Evolutionary conservation across 257 asterid genomes (phyloP), one percentile per base, ranked within the genome.

Genomic region (Leptodermis oblonga): DNA sequence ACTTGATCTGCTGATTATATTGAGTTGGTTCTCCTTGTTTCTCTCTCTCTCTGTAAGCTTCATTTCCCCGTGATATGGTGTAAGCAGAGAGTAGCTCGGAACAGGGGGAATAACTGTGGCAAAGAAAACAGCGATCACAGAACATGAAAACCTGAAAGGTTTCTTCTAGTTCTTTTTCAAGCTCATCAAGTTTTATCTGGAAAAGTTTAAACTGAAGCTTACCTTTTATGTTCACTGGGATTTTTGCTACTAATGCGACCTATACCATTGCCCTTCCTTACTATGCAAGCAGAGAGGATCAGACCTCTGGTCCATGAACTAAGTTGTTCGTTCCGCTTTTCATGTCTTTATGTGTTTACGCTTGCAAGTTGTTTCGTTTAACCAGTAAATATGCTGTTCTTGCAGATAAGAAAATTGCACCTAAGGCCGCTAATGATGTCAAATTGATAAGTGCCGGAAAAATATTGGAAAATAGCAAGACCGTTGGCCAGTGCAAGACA

Each of bases 371-470:
- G 59, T 62, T 60, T 45, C 67, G 69, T 64, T 36, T 76, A 67
- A 56, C 70, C 70, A 65, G 23, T 61, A 70, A 54, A 39, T 55
- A 42, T 53, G 33, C 33, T 65, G 15, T 58, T 66, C 65, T 56
- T 62, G 52, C 85, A 92, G 98, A 92, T 75, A 92, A 89, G 80
- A 87, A 82, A 81, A 69, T 86, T 72, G 83, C 88, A 34, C 98
- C 97, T 0, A 89, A 89, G 84, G 85, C 84, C 52, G 95, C 89
- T 45, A 86, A 75, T 70, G 98, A 92, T 72, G 85, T 92, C 74
- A 92, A 90, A 73, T 76, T 92, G 84, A 92, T 92, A 59, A 79
- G 82, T 76, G 91, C 91, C 25, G 98, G 98, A 59, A 92, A 88
- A 65, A 82, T 92, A 34, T 70, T 92, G 85, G 97, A 92, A 76